Base-by-base conservation (phyloP, 108 stramenopile species). In the Fragilaria crotonensis region DNA sequence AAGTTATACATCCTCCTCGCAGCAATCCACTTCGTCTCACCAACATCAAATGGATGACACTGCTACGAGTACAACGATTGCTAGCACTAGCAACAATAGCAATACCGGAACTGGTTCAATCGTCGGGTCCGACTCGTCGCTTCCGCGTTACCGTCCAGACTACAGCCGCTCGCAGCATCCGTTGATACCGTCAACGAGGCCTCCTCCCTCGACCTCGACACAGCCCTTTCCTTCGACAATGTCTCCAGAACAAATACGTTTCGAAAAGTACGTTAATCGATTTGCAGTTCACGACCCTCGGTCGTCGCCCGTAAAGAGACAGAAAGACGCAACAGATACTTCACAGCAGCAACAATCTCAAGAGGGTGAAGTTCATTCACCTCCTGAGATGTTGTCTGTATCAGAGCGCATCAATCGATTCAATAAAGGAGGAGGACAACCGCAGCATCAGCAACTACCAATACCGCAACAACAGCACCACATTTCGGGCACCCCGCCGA, bases 131-230 rank as follows among this genome's bases (percentile, higher is more conserved):
- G 7, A 7, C n/a, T 7, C 49, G 7, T 25, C 17, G 49, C 20
- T 27, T 33, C 54, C n/a, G 7, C 18, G 19, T 21, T 56, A 56
- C 17, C 28, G 54, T 19, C 17, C 17, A 31, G 54, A 56, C 30
- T 56, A 56, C 32, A 56, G 54, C 33, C 54, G 54, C 30, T 45
- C 54, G 11, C 54, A 56, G 27, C 54, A 56, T 33, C n/a, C 30
- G 27, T 26, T 31, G 19, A 21, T 56, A 19, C 32, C 2, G 1
- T 11, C 2, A 14, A 31, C 53, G 26, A 9, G 7, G 28, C 30
- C n/a, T 1, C 21, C 17, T 2, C 19, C 3, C 20, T 1, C 32
- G 31, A 3, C 4, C 30, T 4, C 2, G 2, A 26, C 33, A 33
- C 33, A 36, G 20, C 14, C 25, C 5, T n/a, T 19, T 19, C 54